Percentiles rank a stretch among this genome's conserved stretches.
phyloP scores from a whole-genome alignment of 2,329 filamentous ascomycete genomes.

The Aspergillus sp. region DNA sequence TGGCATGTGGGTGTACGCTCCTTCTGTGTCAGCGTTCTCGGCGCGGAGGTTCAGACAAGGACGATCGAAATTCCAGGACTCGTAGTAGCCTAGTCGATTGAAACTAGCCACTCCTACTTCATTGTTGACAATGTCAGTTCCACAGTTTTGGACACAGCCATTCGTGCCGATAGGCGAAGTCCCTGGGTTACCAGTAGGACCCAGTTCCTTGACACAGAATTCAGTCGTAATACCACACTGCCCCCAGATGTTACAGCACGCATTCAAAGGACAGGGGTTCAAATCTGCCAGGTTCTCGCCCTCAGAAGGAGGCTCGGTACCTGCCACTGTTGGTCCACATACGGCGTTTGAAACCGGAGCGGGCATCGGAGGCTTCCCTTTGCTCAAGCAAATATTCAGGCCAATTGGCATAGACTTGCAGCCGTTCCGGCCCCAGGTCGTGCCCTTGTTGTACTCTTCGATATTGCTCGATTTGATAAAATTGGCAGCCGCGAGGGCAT shows the following conservation, averaged over 20 bases:
- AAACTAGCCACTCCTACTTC: conserved; percentile 17
- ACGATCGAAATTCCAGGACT: conserved; percentile 30
- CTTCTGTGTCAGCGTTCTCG: conserved; percentile 16
- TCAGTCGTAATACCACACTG: conserved; percentile 47
- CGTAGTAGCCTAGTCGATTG: conserved; percentile 28
- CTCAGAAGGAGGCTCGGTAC: conserved; percentile 32
- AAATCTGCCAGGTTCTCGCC: conserved; percentile 34
- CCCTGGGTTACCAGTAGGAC: conserved; percentile 35
- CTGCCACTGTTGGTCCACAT: conserved; percentile 48
- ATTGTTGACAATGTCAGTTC: conserved; percentile 34
- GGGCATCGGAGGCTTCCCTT: conserved; percentile 43
- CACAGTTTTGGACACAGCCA: conserved; percentile 46
- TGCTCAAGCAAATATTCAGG: conserved; percentile 41
- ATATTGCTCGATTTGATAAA: not conserved
- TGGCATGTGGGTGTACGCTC: conserved; percentile 32
- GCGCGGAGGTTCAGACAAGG: conserved; percentile 29
- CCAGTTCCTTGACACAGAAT: conserved; percentile 39
- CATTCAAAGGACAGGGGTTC: conserved; percentile 49
- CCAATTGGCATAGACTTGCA: not conserved
- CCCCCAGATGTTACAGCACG: conserved; percentile 47
- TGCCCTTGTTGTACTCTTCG: not conserved
- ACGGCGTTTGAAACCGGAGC: conserved; percentile 35
- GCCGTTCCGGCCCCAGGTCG: not conserved
- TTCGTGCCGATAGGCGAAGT: conserved; percentile 33
- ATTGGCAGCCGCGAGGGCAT: not conserved